phyloP scores from a whole-genome alignment of 192 early-diverging fungal species.

The Backusella liffmaniae region DNA sequence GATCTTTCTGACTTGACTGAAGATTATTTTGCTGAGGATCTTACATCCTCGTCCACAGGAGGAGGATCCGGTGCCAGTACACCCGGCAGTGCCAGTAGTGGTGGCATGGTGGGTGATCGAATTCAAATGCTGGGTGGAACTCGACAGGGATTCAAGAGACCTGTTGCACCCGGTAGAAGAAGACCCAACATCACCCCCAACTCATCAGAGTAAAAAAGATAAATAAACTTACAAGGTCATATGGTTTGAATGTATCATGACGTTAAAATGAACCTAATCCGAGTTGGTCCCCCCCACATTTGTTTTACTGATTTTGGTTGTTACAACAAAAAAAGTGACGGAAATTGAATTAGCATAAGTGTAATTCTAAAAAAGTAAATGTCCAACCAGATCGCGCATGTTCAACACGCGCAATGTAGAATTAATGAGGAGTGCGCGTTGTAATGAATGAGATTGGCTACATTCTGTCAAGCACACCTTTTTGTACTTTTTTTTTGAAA shows the following conservation, averaged over 20 bases:
- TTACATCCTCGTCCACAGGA: conserved; percentile 2
- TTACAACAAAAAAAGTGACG: background rate
- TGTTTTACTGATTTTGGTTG: conserved; percentile 5
- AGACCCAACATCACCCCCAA: conserved; percentile 6
- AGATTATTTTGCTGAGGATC: conserved; percentile 51
- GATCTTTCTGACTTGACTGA: conserved; percentile 57
- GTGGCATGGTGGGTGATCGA: conserved; percentile 27
- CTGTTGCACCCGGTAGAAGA: conserved; percentile 35
- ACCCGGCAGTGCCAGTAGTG: conserved; percentile 1
- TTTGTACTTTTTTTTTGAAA: conserved; percentile 1
- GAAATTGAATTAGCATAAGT: background rate
- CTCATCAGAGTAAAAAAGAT: background rate
- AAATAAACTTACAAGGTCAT: background rate
- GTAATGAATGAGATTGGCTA: background rate
- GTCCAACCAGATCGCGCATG: background rate
- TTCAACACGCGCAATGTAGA: conserved; percentile 3
- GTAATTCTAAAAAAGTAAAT: background rate
- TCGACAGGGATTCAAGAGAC: conserved; percentile 33
- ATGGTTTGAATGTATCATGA: background rate
- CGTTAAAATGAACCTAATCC: background rate
- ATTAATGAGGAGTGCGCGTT: conserved; percentile 1
- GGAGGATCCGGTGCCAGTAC: conserved; percentile 29
- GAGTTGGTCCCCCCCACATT: background rate
- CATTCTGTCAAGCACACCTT: background rate
- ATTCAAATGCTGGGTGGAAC: conserved; percentile 36